Base-by-base conservation (phyloP, 805 yeast species). In the Candida andamanensis region DNA sequence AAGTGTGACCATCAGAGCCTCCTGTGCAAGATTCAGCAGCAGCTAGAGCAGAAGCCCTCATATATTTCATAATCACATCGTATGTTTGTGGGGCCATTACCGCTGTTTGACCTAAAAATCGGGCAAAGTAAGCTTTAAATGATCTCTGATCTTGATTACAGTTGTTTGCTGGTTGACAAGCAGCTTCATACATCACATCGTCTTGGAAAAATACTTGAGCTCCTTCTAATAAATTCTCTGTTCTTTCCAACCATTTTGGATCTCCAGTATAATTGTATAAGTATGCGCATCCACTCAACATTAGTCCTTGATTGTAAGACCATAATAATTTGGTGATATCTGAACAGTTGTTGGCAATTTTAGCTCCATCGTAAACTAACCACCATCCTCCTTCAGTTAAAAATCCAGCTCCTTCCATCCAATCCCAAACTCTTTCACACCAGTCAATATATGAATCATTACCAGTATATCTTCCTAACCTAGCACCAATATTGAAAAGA, bases 121-220 rank as follows among this genome's bases (percentile, higher is more conserved):
- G 67, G 2, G 86, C 53, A 45, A 85, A 71, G 46, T 80, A 83
- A 1, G 95, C 95, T 63, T 84, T 85, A 71, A 90, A 89, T n/a
- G 92, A 77, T 38, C 95, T 70, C 66, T 89, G 95, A 65, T 89
- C 97, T 34, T 75, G 80, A 58, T 85, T 75, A 66, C 97, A 89
- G 24, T 69, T 64, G 16, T 54, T 56, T 2, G 62, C 44, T 12
- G 68, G 65, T 64, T 85, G 94, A 58, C 97, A 89, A 1, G 95
- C 86, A 5, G 81, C 80, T 54, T 89, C 97, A 50, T 69, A 83
- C 76, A 85, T 69, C 29, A 85, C 61, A 28, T 44, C 37, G 24
- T 56, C 42, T 33, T 62, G 59, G 58, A 85, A 82, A 51, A 81
- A 78, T 3, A 72, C 72, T 18, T 49, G 42, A 6, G 78, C 54